Conservation (phyloP, 1,284 basidiomycete species). For the Cutaneotrichosporon sp. region DNA sequence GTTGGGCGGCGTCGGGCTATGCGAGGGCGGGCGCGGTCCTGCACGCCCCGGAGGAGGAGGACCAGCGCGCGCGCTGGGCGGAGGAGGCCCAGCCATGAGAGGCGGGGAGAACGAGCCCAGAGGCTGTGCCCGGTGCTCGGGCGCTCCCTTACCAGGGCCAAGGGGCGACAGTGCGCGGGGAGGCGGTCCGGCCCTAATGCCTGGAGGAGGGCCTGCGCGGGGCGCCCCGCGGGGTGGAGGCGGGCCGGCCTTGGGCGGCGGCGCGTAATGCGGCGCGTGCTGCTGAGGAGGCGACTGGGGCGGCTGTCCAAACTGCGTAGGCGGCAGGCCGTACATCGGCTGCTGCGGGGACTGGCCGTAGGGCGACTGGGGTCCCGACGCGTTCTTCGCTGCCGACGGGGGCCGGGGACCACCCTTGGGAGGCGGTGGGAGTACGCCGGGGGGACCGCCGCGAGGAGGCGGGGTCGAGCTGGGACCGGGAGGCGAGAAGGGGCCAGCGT, state of each 20-base stretch:
- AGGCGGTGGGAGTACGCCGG: conserved; percentile 48
- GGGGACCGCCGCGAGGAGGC: conserved; percentile 43
- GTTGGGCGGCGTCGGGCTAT: conserved; percentile 26
- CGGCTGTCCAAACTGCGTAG: conserved; percentile 16
- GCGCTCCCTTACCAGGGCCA: conserved; percentile 29
- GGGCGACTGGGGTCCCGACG: conserved; percentile 5
- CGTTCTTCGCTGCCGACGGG: conserved; percentile 32
- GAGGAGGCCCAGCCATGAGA: conserved; percentile 35
- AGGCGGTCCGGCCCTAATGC: conserved; percentile 56
- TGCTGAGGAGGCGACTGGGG: conserved; percentile 19
- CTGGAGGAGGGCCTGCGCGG: conserved; percentile 52
- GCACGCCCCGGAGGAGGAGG: conserved; percentile 38
- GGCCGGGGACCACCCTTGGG: conserved; percentile 51
- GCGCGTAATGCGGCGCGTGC: conserved; percentile 29
- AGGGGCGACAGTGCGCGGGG: conserved; percentile 54
- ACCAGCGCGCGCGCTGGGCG: conserved; percentile 29
- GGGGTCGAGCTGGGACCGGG: conserved; percentile 28
- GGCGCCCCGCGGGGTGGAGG: conserved; percentile 32
- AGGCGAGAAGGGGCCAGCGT: conserved; percentile 34
- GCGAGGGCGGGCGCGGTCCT: conserved; percentile 38
- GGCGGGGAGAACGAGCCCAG: conserved; percentile 23
- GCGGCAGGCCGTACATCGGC: conserved; percentile 17
- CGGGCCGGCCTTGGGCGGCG: conserved; percentile 36
- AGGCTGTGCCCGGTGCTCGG: conserved; percentile 15
- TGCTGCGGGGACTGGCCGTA: conserved; percentile 7